These are phyloP conservation scores for Xylaria longipes DNA, from an alignment of 495 filamentous ascomycete species.

Conservation along the genomic window DNA sequence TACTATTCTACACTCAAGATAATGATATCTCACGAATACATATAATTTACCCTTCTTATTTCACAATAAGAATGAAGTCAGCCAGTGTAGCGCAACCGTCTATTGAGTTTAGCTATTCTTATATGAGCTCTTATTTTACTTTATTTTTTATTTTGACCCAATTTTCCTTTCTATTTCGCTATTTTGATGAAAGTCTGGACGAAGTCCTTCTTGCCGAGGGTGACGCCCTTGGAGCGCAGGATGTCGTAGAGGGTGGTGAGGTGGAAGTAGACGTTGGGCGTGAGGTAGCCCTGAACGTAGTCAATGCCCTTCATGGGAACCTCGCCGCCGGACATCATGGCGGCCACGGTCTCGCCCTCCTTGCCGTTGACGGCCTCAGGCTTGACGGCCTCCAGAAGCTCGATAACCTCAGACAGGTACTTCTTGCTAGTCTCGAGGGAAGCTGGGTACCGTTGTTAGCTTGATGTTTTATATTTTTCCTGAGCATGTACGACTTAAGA, in stretches of 20 bases:
- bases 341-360: constrained; percentile 40
- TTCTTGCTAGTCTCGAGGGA: constrained; percentile 29
- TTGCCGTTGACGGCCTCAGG: constrained; percentile 45
- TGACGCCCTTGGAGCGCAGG: constrained; percentile 61
- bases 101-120: constrained; percentile 20
- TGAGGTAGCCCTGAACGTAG: constrained; percentile 45
- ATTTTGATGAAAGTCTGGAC: constrained; percentile 39
- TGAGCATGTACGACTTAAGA: background rate
- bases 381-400: constrained; percentile 44
- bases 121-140: constrained; percentile 5
- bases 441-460: background rate
- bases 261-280: constrained; percentile 69
- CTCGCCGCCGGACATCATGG: constrained; percentile 33
- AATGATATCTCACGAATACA: background rate
- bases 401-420: constrained; percentile 32
- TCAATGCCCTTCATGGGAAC: constrained; percentile 23
- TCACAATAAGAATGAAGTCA: background rate
- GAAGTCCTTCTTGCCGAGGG: constrained; percentile 62
- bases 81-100: constrained; percentile 6
- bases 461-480: background rate
- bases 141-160: background rate
- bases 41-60: background rate
- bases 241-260: constrained; percentile 61
- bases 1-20: too few species aligned
- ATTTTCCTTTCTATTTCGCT: background rate